Evolutionary conservation across 225 moss, liverwort and hornwort species (phyloP), one percentile per base, ranked within the genome.

Genomic region (Asterella californica): DNA sequence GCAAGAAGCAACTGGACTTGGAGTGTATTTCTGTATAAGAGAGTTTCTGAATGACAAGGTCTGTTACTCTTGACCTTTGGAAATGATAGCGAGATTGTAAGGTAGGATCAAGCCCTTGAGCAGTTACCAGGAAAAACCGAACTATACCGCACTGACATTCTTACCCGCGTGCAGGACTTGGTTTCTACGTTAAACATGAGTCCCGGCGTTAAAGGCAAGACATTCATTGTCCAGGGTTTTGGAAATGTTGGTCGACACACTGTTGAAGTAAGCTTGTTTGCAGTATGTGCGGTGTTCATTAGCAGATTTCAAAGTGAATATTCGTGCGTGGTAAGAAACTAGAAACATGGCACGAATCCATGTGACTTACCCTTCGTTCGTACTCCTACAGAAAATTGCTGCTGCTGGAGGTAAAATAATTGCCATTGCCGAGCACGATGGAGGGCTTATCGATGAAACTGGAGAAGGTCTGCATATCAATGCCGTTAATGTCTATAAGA

Each of bases 1-100:
- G 80, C 92, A 94, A 88, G 94, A 94, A 75, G 94, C 94, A 82
- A 94, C 94, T 79, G 94, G 94, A 52, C 84, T 94, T 14, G 94
- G 94, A 62, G 94, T 94, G 70, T 94, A 91, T 82, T 94, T 94
- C 80, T 92, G 92, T 75, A 68, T 94, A 80, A 86, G 94, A 79
- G 94, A 94, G 85, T 94, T 94, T 80, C 85, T 94, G 70, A 89
- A 90, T 70, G 92, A 94, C 77, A 80, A 85, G 88, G 94, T 91
- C 32, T 34, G 67, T 84, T 25, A 70, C 33, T 29, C 52, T 38
- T 61, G 59, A 7, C 49, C 45, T 68, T 15, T 65, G 32, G 30
- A 15, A 30, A 65, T 65, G 15, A 30, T 32, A 10, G 2, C 14
- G 10, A 30, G 30, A 18, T 22, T 4, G 21, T 33, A 65, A 65